Conservation (phyloP, 1,284 basidiomycete species). For the Chondrostereum purpureum region DNA sequence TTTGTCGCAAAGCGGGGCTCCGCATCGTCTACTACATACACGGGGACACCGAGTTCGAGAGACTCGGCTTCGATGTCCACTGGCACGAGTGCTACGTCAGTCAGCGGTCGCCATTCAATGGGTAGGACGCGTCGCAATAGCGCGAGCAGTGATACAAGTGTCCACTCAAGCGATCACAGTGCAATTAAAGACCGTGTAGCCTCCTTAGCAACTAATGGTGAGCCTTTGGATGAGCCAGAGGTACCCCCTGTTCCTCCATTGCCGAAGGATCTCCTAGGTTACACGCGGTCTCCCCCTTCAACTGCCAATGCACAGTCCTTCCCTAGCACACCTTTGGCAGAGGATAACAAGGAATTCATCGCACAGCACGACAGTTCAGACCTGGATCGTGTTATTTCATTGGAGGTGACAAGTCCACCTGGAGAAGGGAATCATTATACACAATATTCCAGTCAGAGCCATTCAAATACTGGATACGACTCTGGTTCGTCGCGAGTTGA, state of each 20-base stretch:
- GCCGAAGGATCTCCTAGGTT: constrained; percentile 83
- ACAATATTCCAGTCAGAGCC: constrained; percentile 22
- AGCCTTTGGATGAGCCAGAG: constrained; percentile 49
- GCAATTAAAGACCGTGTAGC: constrained; percentile 62
- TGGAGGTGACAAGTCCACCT: constrained; percentile 43
- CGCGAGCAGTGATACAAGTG: constrained; percentile 77
- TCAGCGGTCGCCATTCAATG: constrained; percentile 59
- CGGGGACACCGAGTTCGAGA: constrained; percentile 66
- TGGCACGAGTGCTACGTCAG: constrained; percentile 70
- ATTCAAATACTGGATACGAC: constrained; percentile 26
- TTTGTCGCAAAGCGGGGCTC: constrained; percentile 82
- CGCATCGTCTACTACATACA: constrained; percentile 80
- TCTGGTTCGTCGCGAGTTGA: constrained; percentile 31
- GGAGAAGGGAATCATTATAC: constrained; percentile 10
- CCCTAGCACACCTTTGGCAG: constrained; percentile 31
- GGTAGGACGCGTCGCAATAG: constrained; percentile 63
- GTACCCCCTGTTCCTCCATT: constrained; percentile 96
- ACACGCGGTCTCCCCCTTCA: constrained; percentile 62
- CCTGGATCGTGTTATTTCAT: constrained; percentile 38
- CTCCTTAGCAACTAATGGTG: constrained; percentile 48
- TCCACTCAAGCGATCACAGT: constrained; percentile 58
- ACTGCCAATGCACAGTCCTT: constrained; percentile 47
- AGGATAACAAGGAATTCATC: constrained; percentile 29
- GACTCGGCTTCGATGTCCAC: constrained; percentile 77
- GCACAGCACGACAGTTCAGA: constrained; percentile 28